Conservation (phyloP, 1,284 basidiomycete genomes). For the Wallemia ichthyophaga region DNA sequence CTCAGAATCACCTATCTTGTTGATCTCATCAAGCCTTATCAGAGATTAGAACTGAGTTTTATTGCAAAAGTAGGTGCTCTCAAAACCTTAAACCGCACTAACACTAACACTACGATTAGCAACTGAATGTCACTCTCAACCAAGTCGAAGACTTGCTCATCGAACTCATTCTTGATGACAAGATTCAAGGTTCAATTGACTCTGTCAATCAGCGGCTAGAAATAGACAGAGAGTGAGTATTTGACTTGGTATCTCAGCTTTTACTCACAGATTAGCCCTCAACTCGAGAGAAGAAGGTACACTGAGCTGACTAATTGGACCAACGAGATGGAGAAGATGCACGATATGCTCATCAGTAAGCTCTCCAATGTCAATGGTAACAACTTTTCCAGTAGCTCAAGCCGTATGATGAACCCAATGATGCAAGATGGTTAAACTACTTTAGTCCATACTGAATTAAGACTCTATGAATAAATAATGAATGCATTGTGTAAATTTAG, state of each 20-base stretch:
- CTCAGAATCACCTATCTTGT: conserved; percentile 85
- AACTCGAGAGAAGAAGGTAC: conserved; percentile 52
- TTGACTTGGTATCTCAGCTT: conserved; percentile 2
- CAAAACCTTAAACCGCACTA: conserved; percentile 1
- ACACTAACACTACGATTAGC: conserved; percentile 21
- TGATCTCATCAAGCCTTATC: conserved; percentile 91
- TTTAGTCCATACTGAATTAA: not conserved
- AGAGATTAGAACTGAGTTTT: conserved; percentile 64
- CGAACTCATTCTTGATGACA: conserved; percentile 74
- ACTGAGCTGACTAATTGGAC: conserved; percentile 53
- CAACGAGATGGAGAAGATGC: conserved; percentile 36
- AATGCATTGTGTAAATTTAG: not conserved
- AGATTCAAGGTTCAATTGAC: conserved; percentile 80
- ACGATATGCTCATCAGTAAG: conserved; percentile 39
- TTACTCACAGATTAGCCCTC: conserved; percentile 26
- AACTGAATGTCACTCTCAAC: conserved; percentile 57
- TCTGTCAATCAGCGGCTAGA: conserved; percentile 77
- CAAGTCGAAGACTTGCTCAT: conserved; percentile 85
- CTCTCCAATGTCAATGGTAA: not conserved
- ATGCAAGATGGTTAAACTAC: not conserved
- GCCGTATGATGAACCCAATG: not conserved
- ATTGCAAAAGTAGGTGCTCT: conserved; percentile 36
- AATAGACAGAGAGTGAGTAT: conserved; percentile 48
- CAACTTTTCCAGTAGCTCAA: not conserved
- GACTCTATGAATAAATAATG: not conserved